Conservation (phyloP, 441 rosid genomes). For the Rhodomyrtus psidioides region DNA sequence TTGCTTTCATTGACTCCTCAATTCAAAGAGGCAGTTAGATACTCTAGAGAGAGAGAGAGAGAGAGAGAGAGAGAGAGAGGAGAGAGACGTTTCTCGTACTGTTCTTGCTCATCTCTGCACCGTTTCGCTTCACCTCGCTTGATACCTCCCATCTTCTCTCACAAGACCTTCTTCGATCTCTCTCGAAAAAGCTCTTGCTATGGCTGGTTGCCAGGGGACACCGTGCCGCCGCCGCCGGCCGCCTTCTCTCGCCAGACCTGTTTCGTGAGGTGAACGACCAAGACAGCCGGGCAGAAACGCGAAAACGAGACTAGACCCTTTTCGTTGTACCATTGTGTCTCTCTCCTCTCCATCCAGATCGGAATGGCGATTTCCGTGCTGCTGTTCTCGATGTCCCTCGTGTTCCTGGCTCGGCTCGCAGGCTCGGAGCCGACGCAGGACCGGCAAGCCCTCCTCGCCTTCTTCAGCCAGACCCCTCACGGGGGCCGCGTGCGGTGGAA, state of each 20-base stretch:
- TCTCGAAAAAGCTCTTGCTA: background rate
- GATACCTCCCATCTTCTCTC: background rate
- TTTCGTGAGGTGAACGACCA: background rate
- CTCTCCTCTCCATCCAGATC: background rate
- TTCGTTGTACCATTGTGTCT: background rate
- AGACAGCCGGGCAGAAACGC: background rate
- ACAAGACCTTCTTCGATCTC: background rate
- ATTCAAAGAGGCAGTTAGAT: background rate
- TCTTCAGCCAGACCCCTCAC: background rate
- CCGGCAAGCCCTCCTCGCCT: slow-evolving; percentile 6
- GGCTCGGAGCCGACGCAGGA: slow-evolving; percentile 5
- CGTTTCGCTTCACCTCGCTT: background rate
- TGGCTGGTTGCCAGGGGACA: background rate
- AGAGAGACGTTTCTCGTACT: background rate
- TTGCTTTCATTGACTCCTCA: background rate
- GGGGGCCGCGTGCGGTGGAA: slow-evolving; percentile 4
- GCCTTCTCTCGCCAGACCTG: background rate
- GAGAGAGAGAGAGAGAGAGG: background rate
- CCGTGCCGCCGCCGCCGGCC: background rate
- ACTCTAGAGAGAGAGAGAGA: background rate
- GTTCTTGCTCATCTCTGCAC: background rate
- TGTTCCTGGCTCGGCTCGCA: background rate
- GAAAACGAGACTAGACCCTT: background rate
- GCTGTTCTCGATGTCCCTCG: background rate
- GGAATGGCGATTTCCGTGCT: background rate